phyloP scores from a whole-genome alignment of 352 stramenopile species.

The Phytophthora boehmeriae region DNA sequence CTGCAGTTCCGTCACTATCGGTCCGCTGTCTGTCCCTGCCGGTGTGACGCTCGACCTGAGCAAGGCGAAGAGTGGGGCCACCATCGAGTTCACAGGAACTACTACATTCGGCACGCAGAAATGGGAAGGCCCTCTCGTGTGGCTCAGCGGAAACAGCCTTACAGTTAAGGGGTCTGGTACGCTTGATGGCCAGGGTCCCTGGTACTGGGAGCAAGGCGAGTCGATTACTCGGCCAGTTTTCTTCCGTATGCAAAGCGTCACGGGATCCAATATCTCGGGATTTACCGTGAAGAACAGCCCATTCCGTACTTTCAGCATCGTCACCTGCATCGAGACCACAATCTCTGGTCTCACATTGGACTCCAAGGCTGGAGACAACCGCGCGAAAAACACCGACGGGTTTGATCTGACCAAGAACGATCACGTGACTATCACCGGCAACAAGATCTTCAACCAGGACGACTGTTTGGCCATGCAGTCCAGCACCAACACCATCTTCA shows the following conservation, averaged over 20 bases:
- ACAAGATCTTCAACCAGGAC: constrained; percentile 38
- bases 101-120: constrained; percentile 39
- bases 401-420: constrained; percentile 36
- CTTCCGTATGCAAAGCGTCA: background rate
- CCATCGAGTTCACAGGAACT: constrained; percentile 39
- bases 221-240: constrained; percentile 10
- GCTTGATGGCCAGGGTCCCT: constrained; percentile 28
- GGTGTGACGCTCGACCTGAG: constrained; percentile 44
- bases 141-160: constrained; percentile 18
- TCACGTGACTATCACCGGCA: constrained; percentile 34
- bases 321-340: constrained; percentile 23
- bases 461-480: constrained; percentile 18
- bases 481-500: too few species aligned
- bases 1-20: constrained; percentile 26
- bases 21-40: constrained; percentile 27
- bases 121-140: constrained; percentile 39
- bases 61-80: constrained; percentile 30
- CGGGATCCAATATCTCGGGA: constrained; percentile 26
- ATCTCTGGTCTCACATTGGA: constrained; percentile 23
- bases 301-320: constrained; percentile 37
- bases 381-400: constrained; percentile 27
- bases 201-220: constrained; percentile 32
- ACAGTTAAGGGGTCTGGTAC: constrained; percentile 23
- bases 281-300: constrained; percentile 43
- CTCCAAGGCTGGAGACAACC: constrained; percentile 7